Percentiles rank a stretch among this genome's conserved stretches.
Evolutionary conservation across 2,329 filamentous ascomycete genomes (phyloP).

Genomic region (Fusarium sororula): DNA sequence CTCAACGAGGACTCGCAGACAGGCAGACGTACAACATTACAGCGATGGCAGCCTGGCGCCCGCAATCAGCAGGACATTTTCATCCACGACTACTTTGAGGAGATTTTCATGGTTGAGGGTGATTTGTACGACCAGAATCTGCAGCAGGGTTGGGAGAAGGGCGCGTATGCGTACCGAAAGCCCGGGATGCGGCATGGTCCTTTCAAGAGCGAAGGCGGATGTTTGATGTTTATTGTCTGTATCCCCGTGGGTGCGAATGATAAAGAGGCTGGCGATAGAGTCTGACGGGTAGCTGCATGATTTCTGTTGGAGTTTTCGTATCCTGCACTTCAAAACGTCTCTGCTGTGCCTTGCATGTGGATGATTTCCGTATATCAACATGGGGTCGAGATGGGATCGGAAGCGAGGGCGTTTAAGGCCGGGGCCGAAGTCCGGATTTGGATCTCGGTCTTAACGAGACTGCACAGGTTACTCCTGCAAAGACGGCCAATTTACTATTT

Average conservation of each 20-base stretch:
- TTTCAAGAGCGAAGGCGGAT: slow-evolving; percentile 47
- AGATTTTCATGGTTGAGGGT: slow-evolving; percentile 50
- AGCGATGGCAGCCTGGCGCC: slow-evolving; percentile 49
- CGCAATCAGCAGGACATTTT: slow-evolving; percentile 41
- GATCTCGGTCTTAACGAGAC: slow-evolving; percentile 1
- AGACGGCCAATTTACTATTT: not conserved
- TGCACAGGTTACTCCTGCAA: not conserved
- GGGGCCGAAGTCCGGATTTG: slow-evolving; percentile 12
- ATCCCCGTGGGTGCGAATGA: slow-evolving; percentile 27
- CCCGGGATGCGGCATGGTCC: slow-evolving; percentile 53
- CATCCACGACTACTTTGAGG: slow-evolving; percentile 50
- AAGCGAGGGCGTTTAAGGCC: not conserved
- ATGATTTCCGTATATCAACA: not conserved
- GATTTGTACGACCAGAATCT: slow-evolving; percentile 47
- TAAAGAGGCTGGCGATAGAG: slow-evolving; percentile 9
- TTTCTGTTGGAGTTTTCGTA: not conserved
- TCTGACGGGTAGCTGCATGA: slow-evolving; percentile 3
- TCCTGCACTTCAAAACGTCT: not conserved
- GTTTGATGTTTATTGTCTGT: slow-evolving; percentile 45
- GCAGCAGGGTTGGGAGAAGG: slow-evolving; percentile 44
- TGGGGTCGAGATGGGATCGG: not conserved
- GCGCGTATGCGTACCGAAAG: slow-evolving; percentile 52
- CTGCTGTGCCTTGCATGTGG: not conserved
- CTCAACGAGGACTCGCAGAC: slow-evolving; percentile 46
- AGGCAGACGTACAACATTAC: slow-evolving; percentile 45